phyloP scores from a whole-genome alignment of 2,329 filamentous ascomycete species.

The Fusarium sarcochroum region DNA sequence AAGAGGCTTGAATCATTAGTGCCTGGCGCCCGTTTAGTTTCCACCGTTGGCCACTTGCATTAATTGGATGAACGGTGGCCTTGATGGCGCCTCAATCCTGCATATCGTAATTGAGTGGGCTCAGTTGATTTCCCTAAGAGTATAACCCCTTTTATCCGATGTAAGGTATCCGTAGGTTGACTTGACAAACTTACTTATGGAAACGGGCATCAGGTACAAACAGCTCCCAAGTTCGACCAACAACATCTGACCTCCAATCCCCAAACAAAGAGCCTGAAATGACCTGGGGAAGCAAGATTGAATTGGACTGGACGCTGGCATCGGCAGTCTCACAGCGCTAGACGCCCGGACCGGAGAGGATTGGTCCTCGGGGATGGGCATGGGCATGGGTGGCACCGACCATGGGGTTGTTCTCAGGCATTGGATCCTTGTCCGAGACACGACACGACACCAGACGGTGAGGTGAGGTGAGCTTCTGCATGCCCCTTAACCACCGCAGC shows the following conservation, averaged over 20 bases:
- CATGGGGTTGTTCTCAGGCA: slow-evolving; percentile 43
- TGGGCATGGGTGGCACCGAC: slow-evolving; percentile 48
- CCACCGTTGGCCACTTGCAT: slow-evolving; percentile 2
- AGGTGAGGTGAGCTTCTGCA: slow-evolving; percentile 47
- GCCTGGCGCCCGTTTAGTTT: slow-evolving; percentile 21
- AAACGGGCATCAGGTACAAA: slow-evolving; percentile 12
- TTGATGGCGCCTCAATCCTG: slow-evolving; percentile 24
- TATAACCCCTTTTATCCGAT: slow-evolving; percentile 18
- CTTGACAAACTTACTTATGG: neutral
- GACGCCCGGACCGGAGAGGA: slow-evolving; percentile 26
- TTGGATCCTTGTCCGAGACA: slow-evolving; percentile 45
- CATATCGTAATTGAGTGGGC: slow-evolving; percentile 27
- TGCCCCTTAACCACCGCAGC: slow-evolving; percentile 50
- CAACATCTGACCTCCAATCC: slow-evolving; percentile 1
- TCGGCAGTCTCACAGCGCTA: slow-evolving; percentile 46
- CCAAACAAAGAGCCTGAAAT: slow-evolving; percentile 4
- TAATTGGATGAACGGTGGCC: slow-evolving; percentile 1
- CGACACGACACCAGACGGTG: slow-evolving; percentile 29
- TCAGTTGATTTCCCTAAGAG: slow-evolving; percentile 1
- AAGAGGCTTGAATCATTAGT: slow-evolving; percentile 3
- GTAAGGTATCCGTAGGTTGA: slow-evolving; percentile 8
- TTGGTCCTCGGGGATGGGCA: slow-evolving; percentile 28
- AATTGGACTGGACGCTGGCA: slow-evolving; percentile 17
- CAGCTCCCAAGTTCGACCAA: slow-evolving; percentile 5
- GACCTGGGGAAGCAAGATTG: slow-evolving; percentile 6